A percentile compares a stretch with the other conserved stretches of the same genome.
Evolutionary conservation across 192 early-diverging fungal genomes (phyloP).

Genomic region (Backusella parvicylindrica): DNA sequence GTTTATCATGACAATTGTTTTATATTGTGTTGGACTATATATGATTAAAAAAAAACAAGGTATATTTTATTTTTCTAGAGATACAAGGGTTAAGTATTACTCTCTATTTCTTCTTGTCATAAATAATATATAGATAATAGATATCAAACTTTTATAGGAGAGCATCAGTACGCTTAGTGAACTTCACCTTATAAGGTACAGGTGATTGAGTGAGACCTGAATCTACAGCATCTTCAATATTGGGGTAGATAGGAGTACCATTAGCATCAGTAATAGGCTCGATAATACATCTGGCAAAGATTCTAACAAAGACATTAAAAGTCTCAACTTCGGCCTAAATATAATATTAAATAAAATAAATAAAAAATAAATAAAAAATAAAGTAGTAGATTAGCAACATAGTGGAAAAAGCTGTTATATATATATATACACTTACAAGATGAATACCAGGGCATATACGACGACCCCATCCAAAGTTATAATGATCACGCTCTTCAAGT

Average conservation of each 20-base stretch:
- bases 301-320: background rate
- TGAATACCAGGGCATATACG: conserved; percentile 11
- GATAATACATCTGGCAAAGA: conserved; percentile 3
- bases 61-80: no score
- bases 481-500: conserved; percentile 15
- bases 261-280: background rate
- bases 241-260: background rate
- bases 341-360: background rate
- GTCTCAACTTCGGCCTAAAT: conserved; percentile 5
- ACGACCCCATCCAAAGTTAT: conserved; percentile 17
- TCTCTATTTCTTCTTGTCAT: background rate
- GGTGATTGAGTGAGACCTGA: background rate
- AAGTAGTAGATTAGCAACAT: background rate
- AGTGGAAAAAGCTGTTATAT: background rate
- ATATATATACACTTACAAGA: background rate
- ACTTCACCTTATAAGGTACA: background rate
- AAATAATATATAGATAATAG: background rate
- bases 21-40: no score
- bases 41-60: no score
- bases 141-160: background rate
- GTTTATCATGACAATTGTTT: no score
- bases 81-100: background rate
- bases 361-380: no score
- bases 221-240: background rate
- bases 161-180: background rate